Evolutionary conservation across 2,329 filamentous ascomycete species (phyloP).

Genomic region (Tolypocladium inflatum): DNA sequence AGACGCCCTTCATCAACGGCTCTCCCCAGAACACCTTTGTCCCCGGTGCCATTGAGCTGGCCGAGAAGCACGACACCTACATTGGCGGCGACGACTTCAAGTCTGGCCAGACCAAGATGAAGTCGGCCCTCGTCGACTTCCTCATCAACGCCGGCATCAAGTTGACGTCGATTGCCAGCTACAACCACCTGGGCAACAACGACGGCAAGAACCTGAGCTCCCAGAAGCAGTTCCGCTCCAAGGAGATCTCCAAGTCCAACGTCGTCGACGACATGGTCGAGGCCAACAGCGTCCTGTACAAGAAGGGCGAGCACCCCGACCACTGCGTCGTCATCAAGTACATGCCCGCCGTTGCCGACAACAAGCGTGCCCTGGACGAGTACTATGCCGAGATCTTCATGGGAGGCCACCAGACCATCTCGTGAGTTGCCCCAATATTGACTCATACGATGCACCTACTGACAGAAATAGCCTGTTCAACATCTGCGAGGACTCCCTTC

Average conservation of each 20-base stretch:
- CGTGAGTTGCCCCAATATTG: conserved; percentile 33
- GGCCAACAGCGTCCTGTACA: conserved; percentile 86
- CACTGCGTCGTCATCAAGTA: conserved; percentile 99
- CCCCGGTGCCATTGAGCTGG: conserved; percentile 80
- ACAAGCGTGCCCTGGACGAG: conserved; percentile 97
- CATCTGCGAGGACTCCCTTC: conserved; percentile 94
- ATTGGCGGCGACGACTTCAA: conserved; percentile 99
- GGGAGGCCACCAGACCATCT: conserved; percentile 96
- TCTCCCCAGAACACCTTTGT: conserved; percentile 99
- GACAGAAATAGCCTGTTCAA: conserved; percentile 68
- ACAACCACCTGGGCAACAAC: conserved; percentile 99
- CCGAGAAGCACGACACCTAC: conserved; percentile 78
- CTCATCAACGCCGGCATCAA: conserved; percentile 98
- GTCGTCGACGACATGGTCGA: conserved; percentile 99
- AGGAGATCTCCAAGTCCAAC: conserved; percentile 99
- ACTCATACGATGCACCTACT: neutral
- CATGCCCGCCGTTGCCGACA: conserved; percentile 97
- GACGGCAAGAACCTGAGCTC: conserved; percentile 98
- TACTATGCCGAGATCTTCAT: conserved; percentile 99
- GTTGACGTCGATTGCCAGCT: conserved; percentile 94
- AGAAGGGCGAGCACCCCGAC: conserved; percentile 87
- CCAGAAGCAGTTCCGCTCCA: conserved; percentile 96
- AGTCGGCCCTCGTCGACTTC: conserved; percentile 97
- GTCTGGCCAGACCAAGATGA: conserved; percentile 99
- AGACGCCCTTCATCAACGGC: conserved; percentile 93